Evolutionary conservation across 1,284 basidiomycete genomes (phyloP).

Genomic region (Cystobasidiaceae sp.): DNA sequence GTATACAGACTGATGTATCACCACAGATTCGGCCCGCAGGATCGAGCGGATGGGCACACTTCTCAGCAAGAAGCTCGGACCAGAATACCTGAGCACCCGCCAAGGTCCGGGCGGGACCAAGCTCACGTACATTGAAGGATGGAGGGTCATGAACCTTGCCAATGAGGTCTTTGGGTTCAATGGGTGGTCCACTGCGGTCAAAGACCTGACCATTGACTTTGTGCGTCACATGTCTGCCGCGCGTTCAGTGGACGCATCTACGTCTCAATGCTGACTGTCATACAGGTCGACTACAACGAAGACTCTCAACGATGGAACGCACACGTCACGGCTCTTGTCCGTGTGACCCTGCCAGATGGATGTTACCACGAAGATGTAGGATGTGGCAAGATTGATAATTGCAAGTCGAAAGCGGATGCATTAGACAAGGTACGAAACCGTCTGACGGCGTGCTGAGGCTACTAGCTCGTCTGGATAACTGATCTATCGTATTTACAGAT

Average conservation of each 20-base stretch:
- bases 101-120: slow-evolving; percentile 78
- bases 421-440: slow-evolving; percentile 73
- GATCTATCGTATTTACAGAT: slow-evolving; percentile 54
- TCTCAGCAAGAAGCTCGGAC: slow-evolving; percentile 80
- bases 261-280: no score
- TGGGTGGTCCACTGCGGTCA: slow-evolving; percentile 86
- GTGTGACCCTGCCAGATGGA: slow-evolving; percentile 82
- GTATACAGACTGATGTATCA: no score
- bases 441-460: no score
- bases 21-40: slow-evolving; percentile 40
- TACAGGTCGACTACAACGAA: slow-evolving; percentile 59
- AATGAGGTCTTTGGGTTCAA: slow-evolving; percentile 99
- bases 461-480: background rate
- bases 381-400: slow-evolving; percentile 80
- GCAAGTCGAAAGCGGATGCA: slow-evolving; percentile 74
- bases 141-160: slow-evolving; percentile 92
- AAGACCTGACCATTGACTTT: slow-evolving; percentile 47
- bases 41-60: slow-evolving; percentile 73
- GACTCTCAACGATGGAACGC: slow-evolving; percentile 62
- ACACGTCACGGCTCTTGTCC: slow-evolving; percentile 77
- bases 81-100: slow-evolving; percentile 85
- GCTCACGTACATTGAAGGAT: slow-evolving; percentile 92
- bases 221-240: background rate
- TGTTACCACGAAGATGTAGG: slow-evolving; percentile 89
- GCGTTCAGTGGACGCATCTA: background rate